A percentile compares a stretch with the other conserved stretches of the same genome.
Conservation (phyloP, 495 filamentous ascomycete genomes). For the Neurospora africana region DNA sequence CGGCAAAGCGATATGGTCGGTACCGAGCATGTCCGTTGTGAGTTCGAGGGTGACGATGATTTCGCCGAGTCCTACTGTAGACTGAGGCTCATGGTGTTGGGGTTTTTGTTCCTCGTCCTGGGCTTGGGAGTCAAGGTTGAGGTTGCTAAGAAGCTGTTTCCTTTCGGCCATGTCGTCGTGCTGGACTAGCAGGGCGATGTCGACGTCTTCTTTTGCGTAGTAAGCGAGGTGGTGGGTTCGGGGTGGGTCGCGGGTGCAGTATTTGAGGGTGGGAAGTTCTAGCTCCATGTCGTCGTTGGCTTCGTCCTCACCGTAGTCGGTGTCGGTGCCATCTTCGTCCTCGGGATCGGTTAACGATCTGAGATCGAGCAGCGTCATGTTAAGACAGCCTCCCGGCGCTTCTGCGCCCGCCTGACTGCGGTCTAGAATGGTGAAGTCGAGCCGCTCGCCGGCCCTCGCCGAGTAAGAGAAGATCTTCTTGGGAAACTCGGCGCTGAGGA, state of each 20-base stretch:
- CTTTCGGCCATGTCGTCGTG: not conserved
- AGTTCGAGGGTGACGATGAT: not conserved
- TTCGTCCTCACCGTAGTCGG: not conserved
- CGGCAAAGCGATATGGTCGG: not conserved
- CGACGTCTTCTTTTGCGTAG: not conserved
- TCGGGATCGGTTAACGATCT: not conserved
- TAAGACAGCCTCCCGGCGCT: not conserved
- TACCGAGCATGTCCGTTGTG: not conserved
- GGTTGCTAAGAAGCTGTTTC: not conserved
- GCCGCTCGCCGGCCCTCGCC: slow-evolving; percentile 1
- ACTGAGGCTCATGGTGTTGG: not conserved
- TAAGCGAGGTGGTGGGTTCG: not conserved
- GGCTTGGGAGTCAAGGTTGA: not conserved
- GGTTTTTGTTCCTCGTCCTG: not conserved
- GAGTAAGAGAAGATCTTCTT: slow-evolving; percentile 9
- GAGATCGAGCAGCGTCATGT: not conserved
- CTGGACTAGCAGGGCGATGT: not conserved
- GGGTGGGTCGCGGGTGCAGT: not conserved
- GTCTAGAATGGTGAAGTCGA: slow-evolving; percentile 11
- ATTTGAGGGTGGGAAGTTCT: not conserved
- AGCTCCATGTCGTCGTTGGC: not conserved
- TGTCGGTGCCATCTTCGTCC: not conserved
- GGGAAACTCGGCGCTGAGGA: slow-evolving; percentile 3
- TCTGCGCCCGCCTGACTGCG: not conserved
- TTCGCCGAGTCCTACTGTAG: not conserved